Base-by-base conservation (phyloP, 352 stramenopile genomes). In the Phytophthora vignae region DNA sequence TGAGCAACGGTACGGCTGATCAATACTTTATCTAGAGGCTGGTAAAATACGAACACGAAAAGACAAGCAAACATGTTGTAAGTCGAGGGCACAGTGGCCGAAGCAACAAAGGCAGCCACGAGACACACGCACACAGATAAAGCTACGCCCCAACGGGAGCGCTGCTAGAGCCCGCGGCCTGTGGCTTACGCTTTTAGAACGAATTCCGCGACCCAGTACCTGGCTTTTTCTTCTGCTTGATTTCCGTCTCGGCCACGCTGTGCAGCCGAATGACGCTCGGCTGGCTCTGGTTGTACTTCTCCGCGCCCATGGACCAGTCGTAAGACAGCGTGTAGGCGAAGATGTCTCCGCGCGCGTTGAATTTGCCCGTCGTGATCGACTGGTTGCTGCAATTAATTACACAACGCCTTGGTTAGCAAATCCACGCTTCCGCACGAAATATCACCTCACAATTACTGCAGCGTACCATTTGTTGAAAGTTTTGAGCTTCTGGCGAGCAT, bases 291-390 rank as follows among this genome's bases (percentile, higher is more conserved):
- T 96, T 92, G 81, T 98, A 96, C 68, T 97, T 91, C 63, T 92
- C 84, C 46, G 85, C 91, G 31, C 97, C 97, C 79, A 98, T 98
- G 60, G 86, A 97, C 97, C 97, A 99, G 84, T 99, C 97, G 84
- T 99, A 99, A 72, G 91, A 97, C 65, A 98, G 87, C 29, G 94
- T 85, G 86, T 99, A 99, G 9, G 97, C 97, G 79, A 97, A 98
- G 69, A 99, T 90, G 73, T 98, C 97, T 50, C 97, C 97, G 22
- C 86, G 85, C 14, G 90, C 81, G 78, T 98, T 99, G 79, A 99
- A 99, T 54, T 87, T 91, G 64, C 93, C 96, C 56, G 87, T 87
- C 36, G 90, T 89, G 70, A 99, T 99, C 10, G 92, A 87, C 57
- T 96, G 86, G 71, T 97, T 92, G 69, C 86, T 53, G 46, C 21